phyloP scores from a whole-genome alignment of 805 yeast species.

The Ogataea ganodermae region DNA sequence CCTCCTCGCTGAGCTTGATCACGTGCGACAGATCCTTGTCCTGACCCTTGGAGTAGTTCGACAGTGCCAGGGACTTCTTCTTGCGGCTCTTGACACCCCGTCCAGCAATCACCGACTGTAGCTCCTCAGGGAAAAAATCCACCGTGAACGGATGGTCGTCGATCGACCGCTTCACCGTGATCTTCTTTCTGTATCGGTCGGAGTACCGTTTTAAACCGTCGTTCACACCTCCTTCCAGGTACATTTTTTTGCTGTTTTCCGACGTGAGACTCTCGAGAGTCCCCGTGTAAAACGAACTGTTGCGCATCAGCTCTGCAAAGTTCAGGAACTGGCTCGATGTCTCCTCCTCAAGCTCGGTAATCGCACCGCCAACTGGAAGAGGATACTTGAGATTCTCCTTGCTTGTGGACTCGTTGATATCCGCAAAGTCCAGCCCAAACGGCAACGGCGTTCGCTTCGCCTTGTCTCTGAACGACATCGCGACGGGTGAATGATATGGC shows the following conservation, averaged over 20 bases:
- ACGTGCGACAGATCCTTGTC: constrained; percentile 40
- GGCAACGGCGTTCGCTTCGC: constrained; percentile 53
- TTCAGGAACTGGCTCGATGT: constrained; percentile 58
- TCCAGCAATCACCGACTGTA: constrained; percentile 70
- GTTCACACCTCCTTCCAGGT: constrained; percentile 44
- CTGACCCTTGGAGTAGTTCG: constrained; percentile 39
- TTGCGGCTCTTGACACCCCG: constrained; percentile 48
- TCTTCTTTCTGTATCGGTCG: constrained; percentile 72
- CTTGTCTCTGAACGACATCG: constrained; percentile 59
- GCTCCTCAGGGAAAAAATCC: constrained; percentile 75
- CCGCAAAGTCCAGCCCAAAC: constrained; percentile 72
- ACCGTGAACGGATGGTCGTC: constrained; percentile 76
- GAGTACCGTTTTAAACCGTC: constrained; percentile 84
- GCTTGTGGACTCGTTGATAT: constrained; percentile 45
- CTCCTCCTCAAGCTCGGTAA: constrained; percentile 50
- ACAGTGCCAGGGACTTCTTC: constrained; percentile 47
- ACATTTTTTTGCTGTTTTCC: constrained; percentile 27
- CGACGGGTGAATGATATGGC: background rate
- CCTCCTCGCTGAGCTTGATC: constrained; percentile 30
- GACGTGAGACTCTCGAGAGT: constrained; percentile 33
- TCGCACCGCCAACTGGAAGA: constrained; percentile 66
- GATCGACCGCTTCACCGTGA: constrained; percentile 68
- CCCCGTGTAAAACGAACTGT: constrained; percentile 71
- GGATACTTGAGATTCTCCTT: constrained; percentile 41
- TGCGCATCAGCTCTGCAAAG: constrained; percentile 53